phyloP scores from a whole-genome alignment of 495 filamentous ascomycete species.

The Annulohypoxylon bovei region DNA sequence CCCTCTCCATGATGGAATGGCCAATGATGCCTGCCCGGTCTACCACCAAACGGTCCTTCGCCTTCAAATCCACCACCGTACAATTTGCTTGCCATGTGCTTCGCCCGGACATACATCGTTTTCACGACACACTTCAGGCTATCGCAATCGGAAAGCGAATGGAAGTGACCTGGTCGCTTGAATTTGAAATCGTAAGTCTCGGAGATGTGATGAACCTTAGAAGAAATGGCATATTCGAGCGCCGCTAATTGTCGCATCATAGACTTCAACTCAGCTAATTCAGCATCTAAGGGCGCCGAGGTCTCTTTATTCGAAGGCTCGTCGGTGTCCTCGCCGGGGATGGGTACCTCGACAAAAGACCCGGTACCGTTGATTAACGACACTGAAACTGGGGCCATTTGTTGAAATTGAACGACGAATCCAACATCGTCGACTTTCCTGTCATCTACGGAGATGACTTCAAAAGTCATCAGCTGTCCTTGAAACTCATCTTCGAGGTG shows the following conservation, averaged over 20 bases:
- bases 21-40: slow-evolving; percentile 22
- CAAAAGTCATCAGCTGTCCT: slow-evolving; percentile 58
- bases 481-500: slow-evolving; percentile 52
- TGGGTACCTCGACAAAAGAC: slow-evolving; percentile 19
- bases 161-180: slow-evolving; percentile 21
- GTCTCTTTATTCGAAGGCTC: slow-evolving; percentile 7
- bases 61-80: slow-evolving; percentile 31
- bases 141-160: slow-evolving; percentile 39
- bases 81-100: slow-evolving; percentile 35
- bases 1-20: slow-evolving; percentile 20
- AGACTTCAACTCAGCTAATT: slow-evolving; percentile 49
- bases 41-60: slow-evolving; percentile 22
- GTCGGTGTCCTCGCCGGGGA: background rate
- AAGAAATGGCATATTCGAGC: slow-evolving; percentile 46
- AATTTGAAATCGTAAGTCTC: slow-evolving; percentile 37
- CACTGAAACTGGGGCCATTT: slow-evolving; percentile 53
- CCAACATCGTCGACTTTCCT: slow-evolving; percentile 47
- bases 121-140: slow-evolving; percentile 44
- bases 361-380: slow-evolving; percentile 49
- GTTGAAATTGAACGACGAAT: slow-evolving; percentile 59
- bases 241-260: slow-evolving; percentile 45
- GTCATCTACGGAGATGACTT: slow-evolving; percentile 53
- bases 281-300: slow-evolving; percentile 37
- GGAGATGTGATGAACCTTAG: slow-evolving; percentile 43
- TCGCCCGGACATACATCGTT: slow-evolving; percentile 40